Percentiles rank a stretch among this genome's conserved stretches.
Evolutionary conservation across 768 basidiomycete genomes (phyloP).

Genomic region (Exidia glandulosa): DNA sequence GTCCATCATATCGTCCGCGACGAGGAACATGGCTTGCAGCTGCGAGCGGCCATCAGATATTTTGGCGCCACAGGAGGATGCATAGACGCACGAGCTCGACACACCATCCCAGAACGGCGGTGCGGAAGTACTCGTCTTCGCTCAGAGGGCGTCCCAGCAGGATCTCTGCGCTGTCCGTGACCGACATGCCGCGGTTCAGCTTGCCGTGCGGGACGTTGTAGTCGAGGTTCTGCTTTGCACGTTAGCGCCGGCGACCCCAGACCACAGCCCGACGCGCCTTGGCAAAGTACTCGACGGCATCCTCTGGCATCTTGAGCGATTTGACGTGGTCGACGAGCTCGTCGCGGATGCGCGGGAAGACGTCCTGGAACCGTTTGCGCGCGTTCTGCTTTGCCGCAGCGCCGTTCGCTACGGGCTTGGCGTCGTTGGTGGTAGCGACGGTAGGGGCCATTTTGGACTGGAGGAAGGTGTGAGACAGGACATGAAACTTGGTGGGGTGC

Average conservation of each 20-base stretch:
- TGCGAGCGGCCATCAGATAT: constrained; percentile 18
- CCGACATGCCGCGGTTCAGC: constrained; percentile 92
- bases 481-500: not conserved
- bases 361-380: constrained; percentile 49
- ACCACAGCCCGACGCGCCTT: constrained; percentile 37
- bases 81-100: constrained; percentile 77
- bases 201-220: constrained; percentile 97
- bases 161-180: constrained; percentile 87
- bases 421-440: not conserved
- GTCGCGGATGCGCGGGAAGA: constrained; percentile 60
- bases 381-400: not conserved
- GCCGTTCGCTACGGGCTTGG: not conserved
- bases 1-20: constrained; percentile 98
- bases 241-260: constrained; percentile 1
- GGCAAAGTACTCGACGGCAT: constrained; percentile 77
- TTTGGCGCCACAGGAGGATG: not conserved
- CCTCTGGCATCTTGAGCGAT: constrained; percentile 66
- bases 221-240: constrained; percentile 54
- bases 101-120: constrained; percentile 89
- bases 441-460: not conserved
- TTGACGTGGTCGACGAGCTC: constrained; percentile 65
- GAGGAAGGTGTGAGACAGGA: not conserved
- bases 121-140: constrained; percentile 80
- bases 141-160: constrained; percentile 56
- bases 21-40: constrained; percentile 97